Evolutionary conservation across 2,329 filamentous ascomycete genomes (phyloP).

Genomic region (Neonectria punicea): DNA sequence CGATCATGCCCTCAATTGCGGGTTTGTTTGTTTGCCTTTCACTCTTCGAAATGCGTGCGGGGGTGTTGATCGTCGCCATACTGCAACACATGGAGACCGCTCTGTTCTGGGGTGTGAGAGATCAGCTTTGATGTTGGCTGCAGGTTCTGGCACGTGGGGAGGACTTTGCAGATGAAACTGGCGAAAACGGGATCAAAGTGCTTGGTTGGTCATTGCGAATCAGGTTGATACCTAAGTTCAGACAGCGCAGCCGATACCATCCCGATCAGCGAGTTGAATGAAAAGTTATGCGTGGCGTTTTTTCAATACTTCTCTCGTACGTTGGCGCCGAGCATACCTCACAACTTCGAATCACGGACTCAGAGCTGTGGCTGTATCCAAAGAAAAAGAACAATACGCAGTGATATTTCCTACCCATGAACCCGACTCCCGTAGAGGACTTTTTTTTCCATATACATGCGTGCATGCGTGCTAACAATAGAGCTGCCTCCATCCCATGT

Average conservation of each 20-base stretch:
- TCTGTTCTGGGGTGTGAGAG: background rate
- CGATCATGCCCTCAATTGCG: background rate
- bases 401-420: conserved; percentile 44
- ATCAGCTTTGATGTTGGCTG: background rate
- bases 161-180: background rate
- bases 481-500: conserved; percentile 25
- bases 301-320: background rate
- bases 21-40: background rate
- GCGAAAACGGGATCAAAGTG: background rate
- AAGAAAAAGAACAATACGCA: conserved; percentile 35
- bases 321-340: background rate
- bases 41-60: background rate
- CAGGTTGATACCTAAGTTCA: background rate
- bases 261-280: background rate
- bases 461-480: conserved; percentile 37
- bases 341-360: background rate
- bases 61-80: background rate
- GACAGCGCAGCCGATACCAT: background rate
- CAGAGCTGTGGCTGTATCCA: conserved; percentile 8
- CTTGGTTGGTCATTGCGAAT: background rate
- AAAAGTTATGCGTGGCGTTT: background rate
- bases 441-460: conserved; percentile 43
- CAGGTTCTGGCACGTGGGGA: background rate
- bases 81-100: background rate
- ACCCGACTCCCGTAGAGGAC: conserved; percentile 39